Evolutionary conservation across 2,329 filamentous ascomycete species (phyloP).

Genomic region (Ascochyta viciae-villosae): DNA sequence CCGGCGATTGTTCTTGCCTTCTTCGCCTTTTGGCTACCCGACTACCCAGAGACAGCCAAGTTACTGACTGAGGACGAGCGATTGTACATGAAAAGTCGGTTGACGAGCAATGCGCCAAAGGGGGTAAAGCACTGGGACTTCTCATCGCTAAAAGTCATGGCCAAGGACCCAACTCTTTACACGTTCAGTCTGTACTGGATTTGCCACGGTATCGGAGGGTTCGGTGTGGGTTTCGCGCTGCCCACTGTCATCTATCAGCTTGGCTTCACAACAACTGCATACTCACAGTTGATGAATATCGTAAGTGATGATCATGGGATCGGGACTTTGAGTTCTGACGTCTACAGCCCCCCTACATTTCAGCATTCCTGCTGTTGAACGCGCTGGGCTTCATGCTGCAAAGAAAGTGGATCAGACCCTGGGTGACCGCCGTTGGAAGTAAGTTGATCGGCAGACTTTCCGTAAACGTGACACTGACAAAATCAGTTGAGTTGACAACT

Average conservation of each 20-base stretch:
- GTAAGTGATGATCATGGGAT: constrained; percentile 22
- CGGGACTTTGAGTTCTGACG: background rate
- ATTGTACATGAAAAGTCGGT: constrained; percentile 15
- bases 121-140: constrained; percentile 28
- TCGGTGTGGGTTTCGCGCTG: constrained; percentile 24
- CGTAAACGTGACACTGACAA: background rate
- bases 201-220: constrained; percentile 30
- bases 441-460: background rate
- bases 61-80: constrained; percentile 27
- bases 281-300: constrained; percentile 30
- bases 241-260: constrained; percentile 32
- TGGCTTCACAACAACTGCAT: constrained; percentile 30
- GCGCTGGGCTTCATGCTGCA: constrained; percentile 27
- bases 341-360: constrained; percentile 25
- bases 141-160: constrained; percentile 20
- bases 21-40: constrained; percentile 18
- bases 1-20: constrained; percentile 27
- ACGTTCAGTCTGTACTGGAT: constrained; percentile 31
- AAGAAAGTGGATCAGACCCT: constrained; percentile 28
- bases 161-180: constrained; percentile 25
- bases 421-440: constrained; percentile 26
- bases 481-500: constrained; percentile 21
- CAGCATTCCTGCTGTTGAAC: constrained; percentile 27
- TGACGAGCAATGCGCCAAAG: constrained; percentile 19
- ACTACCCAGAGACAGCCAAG: constrained; percentile 27